phyloP scores from a whole-genome alignment of 2,329 filamentous ascomycete species.

The Aspergillus sp. region DNA sequence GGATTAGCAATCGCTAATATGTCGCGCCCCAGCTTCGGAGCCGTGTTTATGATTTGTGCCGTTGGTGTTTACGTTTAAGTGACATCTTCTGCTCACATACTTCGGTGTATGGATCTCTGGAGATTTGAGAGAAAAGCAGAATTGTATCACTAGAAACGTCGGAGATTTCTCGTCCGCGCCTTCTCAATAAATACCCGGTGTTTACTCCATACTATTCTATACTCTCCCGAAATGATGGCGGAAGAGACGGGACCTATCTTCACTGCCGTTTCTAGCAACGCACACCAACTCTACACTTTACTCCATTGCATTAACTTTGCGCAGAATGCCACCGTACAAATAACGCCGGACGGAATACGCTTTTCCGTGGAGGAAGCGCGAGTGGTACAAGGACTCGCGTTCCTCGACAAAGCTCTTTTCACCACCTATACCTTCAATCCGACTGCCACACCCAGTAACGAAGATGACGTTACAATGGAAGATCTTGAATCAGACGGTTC shows the following conservation, averaged over 20 bases:
- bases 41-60: conserved; percentile 98
- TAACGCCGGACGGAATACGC: conserved; percentile 79
- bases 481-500: conserved; percentile 38
- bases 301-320: conserved; percentile 63
- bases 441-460: conserved; percentile 27
- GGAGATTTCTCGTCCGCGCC: conserved; percentile 20
- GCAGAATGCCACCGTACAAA: conserved; percentile 65
- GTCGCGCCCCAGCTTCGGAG: conserved; percentile 67
- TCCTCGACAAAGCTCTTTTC: conserved; percentile 86
- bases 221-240: conserved; percentile 16
- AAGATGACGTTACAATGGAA: conserved; percentile 32
- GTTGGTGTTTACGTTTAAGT: conserved; percentile 94
- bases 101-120: conserved; percentile 36
- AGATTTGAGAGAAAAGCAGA: conserved; percentile 25
- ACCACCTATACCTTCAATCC: conserved; percentile 74
- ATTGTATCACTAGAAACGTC: conserved; percentile 36
- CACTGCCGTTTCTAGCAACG: conserved; percentile 61
- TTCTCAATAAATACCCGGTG: conserved; percentile 17
- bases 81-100: conserved; percentile 24
- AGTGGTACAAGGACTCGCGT: conserved; percentile 86
- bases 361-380: conserved; percentile 86
- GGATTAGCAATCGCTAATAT: conserved; percentile 14
- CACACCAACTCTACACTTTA: conserved; percentile 60
- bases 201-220: conserved; percentile 11
- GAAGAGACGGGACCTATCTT: conserved; percentile 48